Base-by-base conservation (phyloP, 2,329 filamentous ascomycete genomes). In the Ophiostoma pallidulum region DNA sequence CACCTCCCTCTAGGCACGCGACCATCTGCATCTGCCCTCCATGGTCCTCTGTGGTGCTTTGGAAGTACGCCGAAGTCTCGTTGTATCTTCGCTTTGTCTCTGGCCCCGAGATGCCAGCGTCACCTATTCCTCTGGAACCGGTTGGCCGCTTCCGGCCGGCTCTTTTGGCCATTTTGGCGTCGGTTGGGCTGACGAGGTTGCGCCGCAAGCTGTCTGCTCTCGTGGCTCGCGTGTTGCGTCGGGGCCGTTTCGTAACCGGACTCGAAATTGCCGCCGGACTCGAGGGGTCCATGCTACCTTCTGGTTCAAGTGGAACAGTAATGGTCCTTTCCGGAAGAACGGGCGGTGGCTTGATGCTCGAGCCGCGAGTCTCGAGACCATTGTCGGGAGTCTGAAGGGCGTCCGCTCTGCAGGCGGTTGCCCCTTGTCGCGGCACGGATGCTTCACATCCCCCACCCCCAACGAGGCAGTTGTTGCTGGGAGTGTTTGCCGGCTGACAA, bases 51-150 rank as follows among this genome's bases (percentile, higher is more conserved):
- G 13, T 7, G 1, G 14, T 16, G 3, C 35, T 16, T 20, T 37
- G 5, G 12, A 52, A 47, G n/a, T 52, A 50, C 5, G 20, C 41
- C 4, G 47, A 50, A 10, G 31, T 47, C n/a, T 49, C 35, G 7
- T 24, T 44, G 18, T 35, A 18, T 12, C 16, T 3, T 12, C 19
- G 37, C 24, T 38, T 41, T 10, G 18, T 2, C 14, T 16, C 7
- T 14, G 48, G 28, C 16, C 16, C 28, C 12, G 18, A 8, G 8
- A 16, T 29, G 16, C 8, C n/a, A 4, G 14, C 12, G 19, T 43
- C 4, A 13, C 13, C 19, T 20, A 19, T 13, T 22, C 19, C 6
- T n/a, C 19, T 13, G 9, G 8, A 18, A 20, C 10, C 4, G 10
- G 38, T 14, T 5, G 37, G 22, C 22, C 41, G 41, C 10, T 45